Evolutionary conservation across 345 rosid species (phyloP), one percentile per base, ranked within the genome.

Genomic region (Bruguiera gymnorhiza): DNA sequence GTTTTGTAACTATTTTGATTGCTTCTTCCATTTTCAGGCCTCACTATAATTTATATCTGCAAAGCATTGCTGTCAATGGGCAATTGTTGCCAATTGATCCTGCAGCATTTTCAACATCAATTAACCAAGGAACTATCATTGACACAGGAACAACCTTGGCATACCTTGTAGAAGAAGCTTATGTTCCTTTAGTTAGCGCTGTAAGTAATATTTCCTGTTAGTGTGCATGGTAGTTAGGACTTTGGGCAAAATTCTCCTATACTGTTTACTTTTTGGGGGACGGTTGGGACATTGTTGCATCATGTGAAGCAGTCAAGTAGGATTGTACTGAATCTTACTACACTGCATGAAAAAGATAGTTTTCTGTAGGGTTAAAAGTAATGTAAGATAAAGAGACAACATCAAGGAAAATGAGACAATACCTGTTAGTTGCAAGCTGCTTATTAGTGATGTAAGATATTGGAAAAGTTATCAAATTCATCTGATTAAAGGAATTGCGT

Each of bases 141-240:
- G 99, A 95, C 71, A 85, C 97, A n/a, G 99, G 99, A 56, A 95
- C 99, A 69, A 92, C 99, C 62, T 78, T 95, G 78, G 92, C 96
- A 0, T 95, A 95, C 86, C 92, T 95, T 51, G 87, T 90, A 21
- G 94, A 85, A 60, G 86, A 77, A 74, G 97, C 94, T 34, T 92
- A 83, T 66, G 70, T 74, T 76, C 87, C 92, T 59, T 81, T 95
- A 34, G 79, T 90, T 61, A 77, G 68, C 65, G 90, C 96, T 59
- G 99, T 92, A 86, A 88, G 96, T 87, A 68, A 56, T 64, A 18
- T 59, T 63, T 19, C 24, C 30, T 2, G 29, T 46, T 11, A 3
- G 19, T 43, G 19, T 43, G 50, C 50, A 13, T 43, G 18, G 18
- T 43, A 43, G 50, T 43, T 43, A 11, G 50, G 50, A 43, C 50